Evolutionary conservation across 2,329 filamentous ascomycete genomes (phyloP), one percentile per base, ranked within the genome.

Genomic region (Phialophora verrucosa): DNA sequence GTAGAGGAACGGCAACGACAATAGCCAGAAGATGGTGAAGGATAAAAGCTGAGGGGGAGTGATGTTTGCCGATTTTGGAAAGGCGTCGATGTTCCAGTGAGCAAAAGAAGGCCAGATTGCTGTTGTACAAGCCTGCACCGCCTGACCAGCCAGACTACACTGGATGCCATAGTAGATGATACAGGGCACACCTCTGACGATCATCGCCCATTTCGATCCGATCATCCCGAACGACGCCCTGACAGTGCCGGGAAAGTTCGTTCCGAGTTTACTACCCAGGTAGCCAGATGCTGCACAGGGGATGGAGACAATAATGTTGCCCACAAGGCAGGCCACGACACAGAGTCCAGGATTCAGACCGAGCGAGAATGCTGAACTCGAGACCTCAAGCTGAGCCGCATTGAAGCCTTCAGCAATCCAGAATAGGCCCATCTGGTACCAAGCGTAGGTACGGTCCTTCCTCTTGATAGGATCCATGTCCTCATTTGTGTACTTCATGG

Each of bases 1-100:
- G 7, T 79, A 68, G 17, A 71, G 71, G 67, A 83, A 80, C 2
- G 80, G 75, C 75, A 80, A 71, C 62, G 80, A 78, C 59, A 79
- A 71, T 32, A 77, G 66, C 83, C 83, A 87, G 72, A 86, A 87
- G 20, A 88, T 71, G 67, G 88, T 83, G 70, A 86, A 86, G 35
- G 79, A 81, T 20, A 86, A 73, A 79, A 89, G 80, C 14, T 83
- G 83, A 64, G 85, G 81, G 2, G 83, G 85, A 2, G 82, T 84
- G 50, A 87, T 86, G 29, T 85, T 86, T 32, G 83, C 80, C 2
- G 74, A 78, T 2, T 75, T 76, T 0, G 85, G 82, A 5, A 88
- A 80, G 31, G 78, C 75, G 70, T 88, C 88, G 76, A 67, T 77
- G 0, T 80, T 78, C 12, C 87, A 59, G 79, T 83, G 20, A 11